Percentiles rank a stretch among this genome's conserved stretches.
Evolutionary conservation across 176 grass and related monocot genomes (phyloP).

Genomic region (Poa pratensis): DNA sequence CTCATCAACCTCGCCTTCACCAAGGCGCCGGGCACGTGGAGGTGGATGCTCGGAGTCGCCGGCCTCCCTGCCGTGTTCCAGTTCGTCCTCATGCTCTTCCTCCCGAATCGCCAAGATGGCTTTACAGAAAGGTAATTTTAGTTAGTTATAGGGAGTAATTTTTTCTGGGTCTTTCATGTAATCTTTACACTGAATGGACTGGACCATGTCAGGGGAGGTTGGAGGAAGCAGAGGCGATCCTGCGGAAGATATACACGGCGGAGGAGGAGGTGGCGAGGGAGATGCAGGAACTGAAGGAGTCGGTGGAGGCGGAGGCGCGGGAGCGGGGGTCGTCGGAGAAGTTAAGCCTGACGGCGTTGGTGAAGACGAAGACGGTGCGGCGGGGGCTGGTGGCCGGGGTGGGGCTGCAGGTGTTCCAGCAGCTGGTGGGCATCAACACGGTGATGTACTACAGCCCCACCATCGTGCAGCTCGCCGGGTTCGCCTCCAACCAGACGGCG

Average conservation of each 20-base stretch:
- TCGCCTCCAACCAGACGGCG: conserved; percentile 81
- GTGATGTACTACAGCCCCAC: conserved; percentile 96
- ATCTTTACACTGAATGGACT: not conserved
- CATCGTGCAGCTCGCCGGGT: conserved; percentile 84
- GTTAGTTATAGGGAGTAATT: not conserved
- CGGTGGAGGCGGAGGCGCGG: conserved; percentile 62
- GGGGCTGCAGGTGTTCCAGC: conserved; percentile 78
- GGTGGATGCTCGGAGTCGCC: conserved; percentile 94
- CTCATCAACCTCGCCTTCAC: conserved; percentile 91
- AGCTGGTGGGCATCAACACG: conserved; percentile 94
- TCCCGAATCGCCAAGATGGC: conserved; percentile 82
- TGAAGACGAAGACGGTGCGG: conserved; percentile 55
- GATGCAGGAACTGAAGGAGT: conserved; percentile 68
- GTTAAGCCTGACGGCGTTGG: conserved; percentile 40
- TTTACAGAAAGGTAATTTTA: conserved; percentile 67
- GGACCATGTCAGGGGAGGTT: conserved; percentile 42
- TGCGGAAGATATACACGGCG: conserved; percentile 61
- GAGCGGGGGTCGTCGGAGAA: conserved; percentile 55
- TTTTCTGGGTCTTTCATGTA: not conserved
- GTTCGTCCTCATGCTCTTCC: conserved; percentile 71
- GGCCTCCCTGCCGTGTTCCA: conserved; percentile 71
- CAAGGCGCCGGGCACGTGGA: conserved; percentile 78
- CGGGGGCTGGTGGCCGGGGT: conserved; percentile 71
- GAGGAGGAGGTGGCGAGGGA: conserved; percentile 61
- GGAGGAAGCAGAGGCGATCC: conserved; percentile 65